Conservation (phyloP, 805 yeast species). For the Tetrapisispora nanseiensis region DNA sequence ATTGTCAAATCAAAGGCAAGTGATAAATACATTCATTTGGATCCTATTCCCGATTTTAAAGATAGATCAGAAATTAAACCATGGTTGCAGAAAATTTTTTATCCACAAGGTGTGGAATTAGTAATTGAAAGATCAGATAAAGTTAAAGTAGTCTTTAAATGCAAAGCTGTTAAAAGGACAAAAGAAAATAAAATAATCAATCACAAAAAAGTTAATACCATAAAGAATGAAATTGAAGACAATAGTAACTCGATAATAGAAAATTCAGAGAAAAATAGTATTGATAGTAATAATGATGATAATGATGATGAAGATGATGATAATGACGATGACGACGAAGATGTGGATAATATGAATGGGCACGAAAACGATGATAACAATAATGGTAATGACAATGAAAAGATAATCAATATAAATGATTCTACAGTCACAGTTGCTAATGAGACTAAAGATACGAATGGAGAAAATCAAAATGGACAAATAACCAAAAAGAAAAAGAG, state of each 20-base stretch:
- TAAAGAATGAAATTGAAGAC: no score
- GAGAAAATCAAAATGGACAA: background rate
- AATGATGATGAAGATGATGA: no score
- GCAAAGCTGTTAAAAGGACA: constrained; percentile 36
- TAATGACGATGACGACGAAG: no score
- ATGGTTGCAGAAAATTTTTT: constrained; percentile 44
- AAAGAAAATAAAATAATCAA: constrained; percentile 7
- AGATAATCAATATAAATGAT: no score
- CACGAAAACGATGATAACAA: background rate
- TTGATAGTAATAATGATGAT: no score
- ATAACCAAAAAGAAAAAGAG: constrained; percentile 18
- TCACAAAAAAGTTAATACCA: no score
- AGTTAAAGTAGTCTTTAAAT: constrained; percentile 51
- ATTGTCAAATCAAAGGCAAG: constrained; percentile 3
- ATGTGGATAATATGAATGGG: no score
- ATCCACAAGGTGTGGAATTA: constrained; percentile 41
- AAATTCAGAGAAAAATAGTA: no score
- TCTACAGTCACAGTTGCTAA: no score
- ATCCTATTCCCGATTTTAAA: constrained; percentile 32
- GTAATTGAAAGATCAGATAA: constrained; percentile 57
- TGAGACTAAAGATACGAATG: background rate
- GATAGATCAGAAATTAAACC: constrained; percentile 48
- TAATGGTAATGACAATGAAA: constrained; percentile 4
- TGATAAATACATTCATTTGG: constrained; percentile 28
- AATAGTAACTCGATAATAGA: no score